These are phyloP conservation scores for Colletotrichum chrysophilum DNA, from an alignment of 2,329 filamentous ascomycete species.

Conservation along the genomic window DNA sequence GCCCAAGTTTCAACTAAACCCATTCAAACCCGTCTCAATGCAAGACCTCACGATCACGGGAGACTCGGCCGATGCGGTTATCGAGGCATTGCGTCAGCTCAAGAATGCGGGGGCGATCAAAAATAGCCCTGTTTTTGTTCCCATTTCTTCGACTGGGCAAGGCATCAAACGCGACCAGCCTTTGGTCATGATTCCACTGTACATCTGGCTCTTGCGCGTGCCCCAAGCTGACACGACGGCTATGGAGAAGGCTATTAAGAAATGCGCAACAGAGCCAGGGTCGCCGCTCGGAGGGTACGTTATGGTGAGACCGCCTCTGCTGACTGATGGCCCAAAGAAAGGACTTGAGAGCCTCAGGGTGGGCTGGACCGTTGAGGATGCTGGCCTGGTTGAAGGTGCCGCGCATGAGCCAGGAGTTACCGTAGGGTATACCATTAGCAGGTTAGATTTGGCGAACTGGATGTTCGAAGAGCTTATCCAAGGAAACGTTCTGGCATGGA, in stretches of 20 bases:
- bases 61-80: background rate
- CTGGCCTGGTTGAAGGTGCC: background rate
- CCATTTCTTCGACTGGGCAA: background rate
- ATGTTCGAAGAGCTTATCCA: background rate
- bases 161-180: background rate
- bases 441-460: conserved; percentile 1
- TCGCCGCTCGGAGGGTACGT: background rate
- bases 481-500: background rate
- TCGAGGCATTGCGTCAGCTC: background rate
- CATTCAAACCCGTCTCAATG: conserved; percentile 3
- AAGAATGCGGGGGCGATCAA: background rate
- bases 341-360: background rate
- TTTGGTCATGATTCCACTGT: background rate
- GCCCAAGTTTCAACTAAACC: background rate
- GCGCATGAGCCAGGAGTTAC: background rate
- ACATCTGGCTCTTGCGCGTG: conserved; percentile 2
- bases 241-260: background rate
- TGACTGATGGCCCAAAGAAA: background rate
- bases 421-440: background rate
- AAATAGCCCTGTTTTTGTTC: background rate
- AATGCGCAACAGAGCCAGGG: background rate
- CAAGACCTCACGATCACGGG: background rate
- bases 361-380: background rate
- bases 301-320: background rate
- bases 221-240: background rate